Percentiles rank a stretch among this genome's conserved stretches.
phyloP scores from a whole-genome alignment of 2,329 filamentous ascomycete species.

The Talaromyces sp. region DNA sequence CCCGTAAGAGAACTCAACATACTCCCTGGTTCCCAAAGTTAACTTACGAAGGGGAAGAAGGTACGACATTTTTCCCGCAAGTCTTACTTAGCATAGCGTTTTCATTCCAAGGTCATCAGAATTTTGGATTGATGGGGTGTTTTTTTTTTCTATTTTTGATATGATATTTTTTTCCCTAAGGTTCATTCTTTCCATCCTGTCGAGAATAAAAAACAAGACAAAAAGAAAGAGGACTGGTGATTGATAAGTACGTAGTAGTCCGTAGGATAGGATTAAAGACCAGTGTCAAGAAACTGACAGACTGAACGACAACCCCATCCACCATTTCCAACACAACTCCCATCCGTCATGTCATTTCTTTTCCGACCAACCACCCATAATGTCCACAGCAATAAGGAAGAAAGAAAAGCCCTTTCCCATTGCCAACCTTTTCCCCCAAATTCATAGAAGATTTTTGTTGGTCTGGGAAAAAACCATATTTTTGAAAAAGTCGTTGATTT shows the following conservation, averaged over 20 bases:
- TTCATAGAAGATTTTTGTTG: background rate
- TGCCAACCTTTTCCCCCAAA: constrained; percentile 1
- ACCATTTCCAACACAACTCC: background rate
- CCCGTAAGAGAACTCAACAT: too few species aligned
- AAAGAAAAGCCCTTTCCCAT: background rate
- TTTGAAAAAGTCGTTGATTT: background rate
- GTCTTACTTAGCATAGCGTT: background rate
- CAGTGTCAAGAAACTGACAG: background rate
- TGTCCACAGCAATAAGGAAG: constrained; percentile 5
- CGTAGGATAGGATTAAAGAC: background rate
- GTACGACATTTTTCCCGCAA: background rate
- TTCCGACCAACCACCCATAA: constrained; percentile 1
- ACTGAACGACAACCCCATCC: background rate
- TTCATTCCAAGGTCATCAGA: background rate
- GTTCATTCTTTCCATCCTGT: background rate
- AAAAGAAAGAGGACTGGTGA: background rate
- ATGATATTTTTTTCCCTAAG: background rate
- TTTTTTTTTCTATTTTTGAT: background rate
- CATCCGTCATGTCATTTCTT: background rate
- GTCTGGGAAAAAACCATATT: background rate
- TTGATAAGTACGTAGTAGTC: background rate
- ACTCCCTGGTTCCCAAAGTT: too few species aligned
- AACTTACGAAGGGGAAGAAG: background rate
- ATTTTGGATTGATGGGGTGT: background rate
- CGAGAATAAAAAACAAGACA: background rate